Base-by-base conservation (phyloP, 768 basidiomycete genomes). In the Botryobasidium botryosum region DNA sequence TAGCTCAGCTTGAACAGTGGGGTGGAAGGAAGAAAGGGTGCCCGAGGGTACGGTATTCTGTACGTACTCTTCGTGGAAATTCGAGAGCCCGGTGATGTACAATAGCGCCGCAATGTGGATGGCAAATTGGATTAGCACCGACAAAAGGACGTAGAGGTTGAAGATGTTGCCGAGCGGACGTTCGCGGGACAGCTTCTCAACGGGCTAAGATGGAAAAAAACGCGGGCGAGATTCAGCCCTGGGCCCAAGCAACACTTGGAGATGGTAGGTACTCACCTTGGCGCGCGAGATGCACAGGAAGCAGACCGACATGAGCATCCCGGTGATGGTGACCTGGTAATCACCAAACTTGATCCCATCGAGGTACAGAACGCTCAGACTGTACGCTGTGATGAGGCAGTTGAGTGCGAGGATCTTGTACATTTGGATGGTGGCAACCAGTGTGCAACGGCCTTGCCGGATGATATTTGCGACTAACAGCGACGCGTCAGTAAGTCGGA, bases 321-420 rank as follows among this genome's bases (percentile, higher is more conserved):
- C 94, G 1, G 85, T 94, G 49, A 99, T 77, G 2, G 92, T 96
- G 27, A 94, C 81, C 57, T 99, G 92, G 59, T 99, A 99, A 59
- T 99, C 94, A 12, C 94, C 94, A 61, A 91, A 96, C 62, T 97
- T 97, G 70, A 99, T 96, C 17, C 94, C 94, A 51, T 97, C 92
- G 2, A 99, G 69, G 57, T 99, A 96, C 60, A 92, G 91, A 25
- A 97, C 94, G 53, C 85, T 90, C 49, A 97, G 68, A 59, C 86
- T 91, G 65, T 92, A 97, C n/a, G 94, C 94, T 3, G 91, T 92
- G 62, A 97, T 99, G 33, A 99, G 68, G 57, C 94, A 97, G 59
- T 97, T 99, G 45, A 99, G 65, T 1, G 92, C 94, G 29, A 99
- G 68, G 53, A 99, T 99, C 68, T 96, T 94, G 75, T 96, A 99